These are phyloP conservation scores for Triadica sebifera DNA, from an alignment of 345 rosid species.

Conservation along the genomic window DNA sequence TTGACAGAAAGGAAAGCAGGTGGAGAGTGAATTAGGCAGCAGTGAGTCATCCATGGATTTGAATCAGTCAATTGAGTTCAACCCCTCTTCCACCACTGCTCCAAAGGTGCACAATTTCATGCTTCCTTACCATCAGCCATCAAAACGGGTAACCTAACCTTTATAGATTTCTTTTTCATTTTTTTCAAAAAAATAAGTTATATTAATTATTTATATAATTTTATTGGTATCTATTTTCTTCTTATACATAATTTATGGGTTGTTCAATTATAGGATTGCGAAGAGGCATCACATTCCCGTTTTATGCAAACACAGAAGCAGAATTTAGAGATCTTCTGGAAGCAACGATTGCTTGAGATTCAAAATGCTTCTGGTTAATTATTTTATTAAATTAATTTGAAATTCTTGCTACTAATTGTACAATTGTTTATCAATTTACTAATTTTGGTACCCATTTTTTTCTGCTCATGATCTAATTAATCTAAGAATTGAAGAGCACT, in stretches of 20 bases:
- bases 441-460: neutral
- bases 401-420: neutral
- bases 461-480: neutral
- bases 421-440: neutral
- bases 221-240: no score
- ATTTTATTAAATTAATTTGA: neutral
- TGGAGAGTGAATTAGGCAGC: neutral
- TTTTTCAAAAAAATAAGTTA: neutral
- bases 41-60: conserved; percentile 20
- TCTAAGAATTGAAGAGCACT: conserved; percentile 21
- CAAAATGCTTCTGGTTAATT: conserved; percentile 21
- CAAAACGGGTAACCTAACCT: conserved; percentile 15
- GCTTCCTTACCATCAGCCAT: conserved; percentile 1
- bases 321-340: conserved; percentile 25
- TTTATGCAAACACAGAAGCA: conserved; percentile 3
- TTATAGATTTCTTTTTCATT: neutral
- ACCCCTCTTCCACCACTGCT: conserved; percentile 4
- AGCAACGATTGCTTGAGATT: conserved; percentile 24
- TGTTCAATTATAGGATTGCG: neutral
- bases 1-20: neutral
- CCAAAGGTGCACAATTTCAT: conserved; percentile 4
- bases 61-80: conserved; percentile 23
- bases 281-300: neutral
- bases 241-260: no score
- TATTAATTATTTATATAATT: no score